phyloP scores from a whole-genome alignment of 768 basidiomycete genomes.

The Lyophyllum shimeji region DNA sequence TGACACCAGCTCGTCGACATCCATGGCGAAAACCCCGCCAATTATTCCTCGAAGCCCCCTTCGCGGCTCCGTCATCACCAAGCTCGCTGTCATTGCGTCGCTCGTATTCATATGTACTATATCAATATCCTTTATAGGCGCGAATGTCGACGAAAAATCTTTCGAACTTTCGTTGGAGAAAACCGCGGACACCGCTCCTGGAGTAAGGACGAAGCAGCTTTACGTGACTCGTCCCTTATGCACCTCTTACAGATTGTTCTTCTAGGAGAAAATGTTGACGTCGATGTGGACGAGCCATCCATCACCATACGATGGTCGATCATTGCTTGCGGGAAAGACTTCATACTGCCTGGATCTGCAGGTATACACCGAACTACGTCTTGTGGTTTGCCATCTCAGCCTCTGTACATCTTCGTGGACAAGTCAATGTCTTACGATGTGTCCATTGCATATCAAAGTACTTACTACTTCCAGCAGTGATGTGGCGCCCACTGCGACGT shows the following conservation, averaged over 20 bases:
- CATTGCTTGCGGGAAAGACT: slow-evolving; percentile 46
- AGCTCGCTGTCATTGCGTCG: slow-evolving; percentile 42
- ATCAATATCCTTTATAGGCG: slow-evolving; percentile 50
- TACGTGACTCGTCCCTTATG: slow-evolving; percentile 4
- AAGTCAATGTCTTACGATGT: slow-evolving; percentile 30
- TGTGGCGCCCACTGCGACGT: slow-evolving; percentile 35
- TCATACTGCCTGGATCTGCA: slow-evolving; percentile 43
- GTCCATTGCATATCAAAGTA: neutral
- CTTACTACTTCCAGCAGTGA: slow-evolving; percentile 24
- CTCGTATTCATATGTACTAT: slow-evolving; percentile 47
- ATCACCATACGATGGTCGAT: slow-evolving; percentile 58
- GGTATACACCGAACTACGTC: slow-evolving; percentile 42
- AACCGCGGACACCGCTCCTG: slow-evolving; percentile 40
- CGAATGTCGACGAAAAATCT: slow-evolving; percentile 36
- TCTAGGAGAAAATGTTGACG: slow-evolving; percentile 55
- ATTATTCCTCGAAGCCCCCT: slow-evolving; percentile 22
- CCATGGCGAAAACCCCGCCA: neutral
- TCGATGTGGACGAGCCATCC: slow-evolving; percentile 59
- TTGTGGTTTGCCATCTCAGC: slow-evolving; percentile 47
- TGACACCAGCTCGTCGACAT: neutral
- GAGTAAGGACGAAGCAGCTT: slow-evolving; percentile 32
- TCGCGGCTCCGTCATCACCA: slow-evolving; percentile 29
- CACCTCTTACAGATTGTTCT: slow-evolving; percentile 44
- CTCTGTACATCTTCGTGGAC: slow-evolving; percentile 48
- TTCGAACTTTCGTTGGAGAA: slow-evolving; percentile 41